A percentile compares a stretch with the other conserved stretches of the same genome.
Conservation (phyloP, 148 eudicot species). For the Rhododendron ovatum region DNA sequence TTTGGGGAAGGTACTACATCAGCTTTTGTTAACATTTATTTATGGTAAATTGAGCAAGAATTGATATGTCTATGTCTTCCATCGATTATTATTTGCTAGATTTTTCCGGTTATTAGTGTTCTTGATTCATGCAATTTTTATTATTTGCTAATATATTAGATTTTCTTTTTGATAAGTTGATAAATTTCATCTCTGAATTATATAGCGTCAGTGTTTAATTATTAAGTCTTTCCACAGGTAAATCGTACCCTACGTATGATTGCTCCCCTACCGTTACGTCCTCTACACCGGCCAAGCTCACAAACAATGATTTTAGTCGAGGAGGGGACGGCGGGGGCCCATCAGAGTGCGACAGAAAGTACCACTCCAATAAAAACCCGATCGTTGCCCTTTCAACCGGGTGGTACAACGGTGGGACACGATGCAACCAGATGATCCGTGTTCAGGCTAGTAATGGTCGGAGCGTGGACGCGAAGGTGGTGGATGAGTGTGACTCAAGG, state of each 20-base stretch:
- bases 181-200: too few species aligned
- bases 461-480: not conserved
- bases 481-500: conserved; percentile 4
- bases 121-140: too few species aligned
- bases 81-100: too few species aligned
- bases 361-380: not conserved
- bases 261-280: not conserved
- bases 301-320: not conserved
- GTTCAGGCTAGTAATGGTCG: not conserved
- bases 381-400: not conserved
- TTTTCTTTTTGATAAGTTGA: too few species aligned
- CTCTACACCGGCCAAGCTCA: not conserved
- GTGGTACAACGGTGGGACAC: not conserved
- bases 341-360: not conserved
- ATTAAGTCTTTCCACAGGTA: not conserved
- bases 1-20: too few species aligned
- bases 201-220: too few species aligned
- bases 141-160: too few species aligned
- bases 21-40: too few species aligned
- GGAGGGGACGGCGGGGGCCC: not conserved
- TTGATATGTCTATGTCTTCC: too few species aligned
- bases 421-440: not conserved
- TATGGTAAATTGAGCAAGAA: too few species aligned
- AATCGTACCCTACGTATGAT: not conserved
- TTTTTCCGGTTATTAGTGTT: too few species aligned